Conservation (phyloP, 225 moss, liverwort and hornwort genomes). For the Straminergon stramineum region DNA sequence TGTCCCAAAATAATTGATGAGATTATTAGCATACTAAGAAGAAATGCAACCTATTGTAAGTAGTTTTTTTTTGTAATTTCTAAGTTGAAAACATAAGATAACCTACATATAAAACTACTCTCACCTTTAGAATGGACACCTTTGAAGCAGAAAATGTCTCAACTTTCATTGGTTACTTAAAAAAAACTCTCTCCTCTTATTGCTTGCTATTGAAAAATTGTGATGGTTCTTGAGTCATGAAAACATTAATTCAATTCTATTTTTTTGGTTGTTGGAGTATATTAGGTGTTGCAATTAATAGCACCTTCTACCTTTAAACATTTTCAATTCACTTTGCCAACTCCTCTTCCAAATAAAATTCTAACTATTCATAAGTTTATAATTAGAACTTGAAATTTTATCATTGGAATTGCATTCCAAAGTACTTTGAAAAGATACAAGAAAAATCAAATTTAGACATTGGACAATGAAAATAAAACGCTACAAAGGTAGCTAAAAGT, state of each 20-base stretch:
- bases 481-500: background rate
- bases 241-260: background rate
- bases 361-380: background rate
- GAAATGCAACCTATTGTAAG: background rate
- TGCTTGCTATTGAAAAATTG: background rate
- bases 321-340: background rate
- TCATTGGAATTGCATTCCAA: accelerated
- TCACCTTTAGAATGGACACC: background rate
- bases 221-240: background rate
- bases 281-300: background rate
- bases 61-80: too few relatives aligned
- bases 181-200: background rate
- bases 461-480: accelerated
- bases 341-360: background rate
- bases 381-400: background rate
- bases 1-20: too few relatives aligned
- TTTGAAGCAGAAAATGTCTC: background rate
- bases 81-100: background rate
- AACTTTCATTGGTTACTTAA: background rate
- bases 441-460: background rate
- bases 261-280: accelerated
- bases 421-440: background rate
- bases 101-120: background rate
- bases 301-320: background rate
- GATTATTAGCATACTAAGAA: too few relatives aligned